A percentile compares a stretch with the other conserved stretches of the same genome.
Evolutionary conservation across 2,329 filamentous ascomycete genomes (phyloP).

Genomic region (Fusarium irregulare): DNA sequence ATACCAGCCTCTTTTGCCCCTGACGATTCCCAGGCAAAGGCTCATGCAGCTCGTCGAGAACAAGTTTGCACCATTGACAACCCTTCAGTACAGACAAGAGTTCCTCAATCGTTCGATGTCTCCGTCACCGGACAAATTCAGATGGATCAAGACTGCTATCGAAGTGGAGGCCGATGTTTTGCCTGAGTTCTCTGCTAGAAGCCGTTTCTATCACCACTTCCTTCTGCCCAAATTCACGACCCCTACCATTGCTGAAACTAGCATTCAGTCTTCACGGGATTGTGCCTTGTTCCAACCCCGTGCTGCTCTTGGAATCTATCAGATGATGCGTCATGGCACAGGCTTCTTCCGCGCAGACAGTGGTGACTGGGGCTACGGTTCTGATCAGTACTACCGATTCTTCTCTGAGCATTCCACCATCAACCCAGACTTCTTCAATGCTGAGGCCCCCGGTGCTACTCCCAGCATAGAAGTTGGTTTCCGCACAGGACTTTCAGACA

Average conservation of each 20-base stretch:
- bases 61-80: slow-evolving; percentile 53
- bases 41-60: slow-evolving; percentile 54
- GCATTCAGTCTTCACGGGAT: slow-evolving; percentile 44
- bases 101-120: slow-evolving; percentile 44
- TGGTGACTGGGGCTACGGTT: slow-evolving; percentile 53
- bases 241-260: slow-evolving; percentile 54
- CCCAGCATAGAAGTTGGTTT: slow-evolving; percentile 59
- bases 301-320: slow-evolving; percentile 50
- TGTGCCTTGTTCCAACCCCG: slow-evolving; percentile 41
- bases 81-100: slow-evolving; percentile 55
- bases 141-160: slow-evolving; percentile 43
- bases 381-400: slow-evolving; percentile 48
- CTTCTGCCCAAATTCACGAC: slow-evolving; percentile 43
- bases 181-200: slow-evolving; percentile 52
- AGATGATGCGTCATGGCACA: slow-evolving; percentile 50
- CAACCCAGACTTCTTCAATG: slow-evolving; percentile 46
- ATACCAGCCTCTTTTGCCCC: slow-evolving; percentile 54
- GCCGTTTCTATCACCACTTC: slow-evolving; percentile 52
- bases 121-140: slow-evolving; percentile 23
- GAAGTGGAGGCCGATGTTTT: slow-evolving; percentile 51
- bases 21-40: slow-evolving; percentile 51
- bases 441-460: slow-evolving; percentile 46
- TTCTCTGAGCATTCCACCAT: slow-evolving; percentile 50
- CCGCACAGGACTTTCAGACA: slow-evolving; percentile 43
- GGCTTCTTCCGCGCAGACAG: slow-evolving; percentile 56